Percentiles rank a stretch among this genome's conserved stretches.
Evolutionary conservation across 1,284 basidiomycete species (phyloP).

Genomic region (Sparassis latifolia): DNA sequence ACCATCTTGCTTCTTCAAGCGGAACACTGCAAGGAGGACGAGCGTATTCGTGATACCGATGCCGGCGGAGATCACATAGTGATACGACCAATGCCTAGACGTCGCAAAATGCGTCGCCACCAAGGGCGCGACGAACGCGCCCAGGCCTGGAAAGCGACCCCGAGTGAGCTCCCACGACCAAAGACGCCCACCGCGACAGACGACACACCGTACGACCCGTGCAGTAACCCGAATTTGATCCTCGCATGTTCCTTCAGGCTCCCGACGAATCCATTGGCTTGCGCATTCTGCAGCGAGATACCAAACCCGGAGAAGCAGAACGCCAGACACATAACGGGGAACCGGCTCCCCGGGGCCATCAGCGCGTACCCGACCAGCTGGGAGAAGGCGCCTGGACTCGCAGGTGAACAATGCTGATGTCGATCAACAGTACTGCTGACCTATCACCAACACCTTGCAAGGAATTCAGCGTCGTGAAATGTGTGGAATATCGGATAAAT

Average conservation of each 20-base stretch:
- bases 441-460: not conserved
- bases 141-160: constrained; percentile 37
- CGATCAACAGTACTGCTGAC: not conserved
- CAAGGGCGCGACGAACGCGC: constrained; percentile 62
- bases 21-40: constrained; percentile 44
- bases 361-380: constrained; percentile 43
- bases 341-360: constrained; percentile 55
- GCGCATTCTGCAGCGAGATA: constrained; percentile 42
- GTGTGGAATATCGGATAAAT: not conserved
- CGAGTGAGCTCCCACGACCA: too few species aligned
- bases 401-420: not conserved
- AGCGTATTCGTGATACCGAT: constrained; percentile 42
- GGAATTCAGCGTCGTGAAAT: not conserved
- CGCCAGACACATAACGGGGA: constrained; percentile 56
- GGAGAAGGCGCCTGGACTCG: constrained; percentile 29
- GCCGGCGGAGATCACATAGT: constrained; percentile 57
- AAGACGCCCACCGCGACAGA: not conserved
- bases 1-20: constrained; percentile 46
- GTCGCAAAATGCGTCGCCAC: constrained; percentile 64
- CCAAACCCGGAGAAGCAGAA: constrained; percentile 60
- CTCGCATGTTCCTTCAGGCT: constrained; percentile 35
- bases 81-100: constrained; percentile 44
- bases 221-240: constrained; percentile 47
- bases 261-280: constrained; percentile 51
- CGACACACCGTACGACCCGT: constrained; percentile 44